These are phyloP conservation scores for Stellera chamaejasme DNA, from an alignment of 345 rosid genomes.

Conservation along the genomic window DNA sequence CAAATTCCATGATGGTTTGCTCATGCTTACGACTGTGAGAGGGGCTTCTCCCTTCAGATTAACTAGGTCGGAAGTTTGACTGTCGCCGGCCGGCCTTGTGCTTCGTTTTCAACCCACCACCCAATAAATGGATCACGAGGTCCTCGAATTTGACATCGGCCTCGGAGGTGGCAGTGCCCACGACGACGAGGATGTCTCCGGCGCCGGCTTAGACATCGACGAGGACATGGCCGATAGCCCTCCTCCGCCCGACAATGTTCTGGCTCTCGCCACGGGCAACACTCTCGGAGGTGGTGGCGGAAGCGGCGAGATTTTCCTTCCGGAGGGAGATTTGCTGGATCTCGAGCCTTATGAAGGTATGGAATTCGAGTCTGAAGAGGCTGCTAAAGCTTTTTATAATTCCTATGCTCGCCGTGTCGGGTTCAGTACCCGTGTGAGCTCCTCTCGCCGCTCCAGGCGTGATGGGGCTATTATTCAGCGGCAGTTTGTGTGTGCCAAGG, in stretches of 20 bases:
- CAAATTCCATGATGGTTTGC: background rate
- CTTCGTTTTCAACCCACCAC: background rate
- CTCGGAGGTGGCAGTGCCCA: constrained; percentile 29
- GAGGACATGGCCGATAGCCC: constrained; percentile 38
- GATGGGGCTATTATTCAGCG: constrained; percentile 65
- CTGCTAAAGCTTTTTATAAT: constrained; percentile 59
- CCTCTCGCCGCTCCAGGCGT: constrained; percentile 54
- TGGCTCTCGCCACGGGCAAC: background rate
- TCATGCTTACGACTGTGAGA: constrained; percentile 2
- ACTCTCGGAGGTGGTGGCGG: constrained; percentile 10
- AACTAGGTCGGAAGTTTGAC: background rate
- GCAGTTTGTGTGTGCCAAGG: constrained; percentile 63
- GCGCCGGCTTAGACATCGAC: constrained; percentile 23
- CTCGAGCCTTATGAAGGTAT: constrained; percentile 63
- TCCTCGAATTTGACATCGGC: constrained; percentile 37
- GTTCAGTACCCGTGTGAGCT: constrained; percentile 46
- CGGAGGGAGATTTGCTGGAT: constrained; percentile 33
- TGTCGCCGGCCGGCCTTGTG: background rate
- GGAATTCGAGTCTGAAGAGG: constrained; percentile 63
- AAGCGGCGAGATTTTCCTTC: constrained; percentile 23
- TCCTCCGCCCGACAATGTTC: constrained; percentile 11
- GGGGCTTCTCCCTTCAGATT: background rate
- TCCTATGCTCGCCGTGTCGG: constrained; percentile 50
- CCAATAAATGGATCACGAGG: constrained; percentile 26
- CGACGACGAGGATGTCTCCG: constrained; percentile 30